Evolutionary conservation across 1,139 yeast species (phyloP), one percentile per base, ranked within the genome.

Genomic region (Sugiyamaella pinicola): DNA sequence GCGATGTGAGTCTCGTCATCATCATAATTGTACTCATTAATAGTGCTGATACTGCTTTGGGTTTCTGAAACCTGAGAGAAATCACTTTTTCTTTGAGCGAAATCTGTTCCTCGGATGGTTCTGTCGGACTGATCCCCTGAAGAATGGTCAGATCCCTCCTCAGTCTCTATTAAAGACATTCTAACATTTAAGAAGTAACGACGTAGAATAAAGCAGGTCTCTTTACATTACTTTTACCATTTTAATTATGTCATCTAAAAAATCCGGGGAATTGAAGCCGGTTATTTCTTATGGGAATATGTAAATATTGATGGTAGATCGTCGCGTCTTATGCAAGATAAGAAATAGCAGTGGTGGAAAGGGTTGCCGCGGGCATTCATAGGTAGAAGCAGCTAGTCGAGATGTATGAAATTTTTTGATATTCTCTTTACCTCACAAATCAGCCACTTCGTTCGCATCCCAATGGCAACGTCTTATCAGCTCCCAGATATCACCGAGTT

Each of bases 401-500:
- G 31, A 26, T n/a, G 8, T 4, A 3, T 26, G 31, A 26, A 24
- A 24, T 9, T 24, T 13, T 34, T 34, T 19, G 17, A 34, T 33
- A 6, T 33, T 33, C 39, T 34, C n/a, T 12, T 13, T 4, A 10
- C 9, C n/a, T 18, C 40, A 34, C 15, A 4, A 15, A 18, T 4
- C 12, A 21, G 7, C 26, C 12, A 38, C 24, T 15, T 2, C 9
- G 12, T n/a, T n/a, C n/a, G n/a, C n/a, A n/a, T n/a, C n/a, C 4
- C 15, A 19, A 48, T 34, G 57, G 31, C 31, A 7, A 48, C 37
- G 33, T 31, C 35, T 8, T 61, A 56, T 51, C 46, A 31, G 44
- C 56, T 61, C 26, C 68, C 64, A n/a, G 43, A 50, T 5, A 52
- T 60, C 15, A 41, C 39, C 10, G 48, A 48, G 9, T 56, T 64